phyloP scores from a whole-genome alignment of 352 stramenopile species.

The Globisporangium acanthophoron region DNA sequence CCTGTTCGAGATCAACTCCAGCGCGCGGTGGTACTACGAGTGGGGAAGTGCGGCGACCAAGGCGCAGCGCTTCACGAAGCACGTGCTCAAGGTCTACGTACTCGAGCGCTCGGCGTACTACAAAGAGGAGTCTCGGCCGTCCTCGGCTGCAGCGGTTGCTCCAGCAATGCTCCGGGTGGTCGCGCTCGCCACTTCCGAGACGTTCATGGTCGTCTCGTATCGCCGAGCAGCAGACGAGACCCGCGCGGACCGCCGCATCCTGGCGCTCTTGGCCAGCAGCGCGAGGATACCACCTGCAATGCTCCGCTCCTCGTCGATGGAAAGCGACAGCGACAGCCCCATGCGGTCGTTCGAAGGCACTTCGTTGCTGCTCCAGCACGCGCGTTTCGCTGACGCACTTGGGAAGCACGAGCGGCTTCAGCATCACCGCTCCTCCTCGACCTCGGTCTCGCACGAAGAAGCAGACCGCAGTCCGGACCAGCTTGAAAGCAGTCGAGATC shows the following conservation, averaged over 20 bases:
- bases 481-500: constrained; percentile 1
- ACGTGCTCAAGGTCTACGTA: constrained; percentile 53
- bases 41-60: constrained; percentile 65
- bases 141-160: not conserved
- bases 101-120: constrained; percentile 21
- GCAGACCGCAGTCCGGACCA: constrained; percentile 5
- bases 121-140: constrained; percentile 4
- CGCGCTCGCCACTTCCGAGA: constrained; percentile 29
- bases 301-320: not conserved
- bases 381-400: not conserved
- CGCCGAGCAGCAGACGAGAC: constrained; percentile 43
- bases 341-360: constrained; percentile 6
- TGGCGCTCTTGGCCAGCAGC: constrained; percentile 19
- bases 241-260: constrained; percentile 26
- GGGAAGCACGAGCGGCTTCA: constrained; percentile 6
- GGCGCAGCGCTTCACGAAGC: constrained; percentile 53
- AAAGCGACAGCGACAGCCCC: constrained; percentile 10
- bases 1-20: constrained; percentile 55
- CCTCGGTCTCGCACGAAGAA: not conserved
- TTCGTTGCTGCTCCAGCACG: constrained; percentile 2
- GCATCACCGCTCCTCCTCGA: constrained; percentile 10
- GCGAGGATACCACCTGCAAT: constrained; percentile 1
- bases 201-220: constrained; percentile 70
- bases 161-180: constrained; percentile 29
- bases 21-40: constrained; percentile 64